Conservation (phyloP, 2,329 filamentous ascomycete genomes). For the Cladosporium oxysporum region DNA sequence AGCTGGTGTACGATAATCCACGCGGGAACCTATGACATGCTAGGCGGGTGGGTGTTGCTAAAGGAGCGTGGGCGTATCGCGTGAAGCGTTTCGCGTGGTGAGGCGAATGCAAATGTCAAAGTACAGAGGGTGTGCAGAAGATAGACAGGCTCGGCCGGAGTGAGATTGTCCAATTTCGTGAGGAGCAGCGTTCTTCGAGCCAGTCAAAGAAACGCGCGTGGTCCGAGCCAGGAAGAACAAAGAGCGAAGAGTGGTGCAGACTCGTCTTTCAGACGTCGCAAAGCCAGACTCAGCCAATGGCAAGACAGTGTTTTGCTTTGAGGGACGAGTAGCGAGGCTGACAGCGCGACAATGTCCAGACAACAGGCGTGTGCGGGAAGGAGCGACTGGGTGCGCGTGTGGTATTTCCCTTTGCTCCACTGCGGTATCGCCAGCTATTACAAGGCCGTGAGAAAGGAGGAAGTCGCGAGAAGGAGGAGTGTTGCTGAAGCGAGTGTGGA, state of each 20-base stretch:
- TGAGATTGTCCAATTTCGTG: slow-evolving; percentile 22
- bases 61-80: slow-evolving; percentile 35
- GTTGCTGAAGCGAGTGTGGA: slow-evolving; percentile 16
- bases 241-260: slow-evolving; percentile 14
- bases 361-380: slow-evolving; percentile 20
- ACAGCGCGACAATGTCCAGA: slow-evolving; percentile 23
- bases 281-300: slow-evolving; percentile 13
- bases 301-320: slow-evolving; percentile 17
- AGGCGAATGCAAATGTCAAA: slow-evolving; percentile 14
- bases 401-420: neutral
- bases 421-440: slow-evolving; percentile 15
- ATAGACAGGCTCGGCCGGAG: slow-evolving; percentile 8
- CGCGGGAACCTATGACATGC: slow-evolving; percentile 31
- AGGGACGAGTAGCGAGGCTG: slow-evolving; percentile 21
- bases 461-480: neutral
- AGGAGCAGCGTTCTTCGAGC: slow-evolving; percentile 14
- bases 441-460: slow-evolving; percentile 11
- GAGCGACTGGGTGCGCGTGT: slow-evolving; percentile 20
- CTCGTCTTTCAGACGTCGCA: slow-evolving; percentile 21
- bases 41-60: slow-evolving; percentile 25
- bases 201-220: slow-evolving; percentile 23
- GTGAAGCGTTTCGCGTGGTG: slow-evolving; percentile 28
- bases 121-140: slow-evolving; percentile 15
- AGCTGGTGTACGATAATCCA: slow-evolving; percentile 19
- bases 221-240: slow-evolving; percentile 19